Conservation (phyloP, 2,329 filamentous ascomycete genomes). For the Chaetoscypha palmicola region DNA sequence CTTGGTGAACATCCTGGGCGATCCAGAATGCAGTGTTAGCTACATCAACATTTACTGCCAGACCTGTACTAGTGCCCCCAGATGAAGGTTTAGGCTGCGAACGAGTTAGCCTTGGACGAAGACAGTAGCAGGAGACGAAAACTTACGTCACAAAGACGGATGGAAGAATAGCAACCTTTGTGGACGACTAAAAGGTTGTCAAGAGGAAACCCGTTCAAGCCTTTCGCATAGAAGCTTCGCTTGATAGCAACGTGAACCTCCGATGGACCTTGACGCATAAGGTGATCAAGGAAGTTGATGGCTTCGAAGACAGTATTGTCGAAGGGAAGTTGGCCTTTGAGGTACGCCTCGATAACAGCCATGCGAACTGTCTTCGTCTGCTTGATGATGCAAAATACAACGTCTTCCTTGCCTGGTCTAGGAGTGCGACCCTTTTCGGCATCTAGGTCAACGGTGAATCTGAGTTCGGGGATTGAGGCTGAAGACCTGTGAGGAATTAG, state of each 20-base stretch:
- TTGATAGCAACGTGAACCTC: constrained; percentile 64
- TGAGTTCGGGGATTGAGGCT: constrained; percentile 42
- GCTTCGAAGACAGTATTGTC: constrained; percentile 66
- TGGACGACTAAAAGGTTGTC: constrained; percentile 65
- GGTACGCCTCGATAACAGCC: constrained; percentile 56
- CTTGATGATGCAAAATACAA: constrained; percentile 55
- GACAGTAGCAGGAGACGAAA: too few relatives aligned
- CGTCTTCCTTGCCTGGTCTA: constrained; percentile 31
- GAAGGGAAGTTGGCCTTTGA: constrained; percentile 52
- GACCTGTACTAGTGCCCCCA: constrained; percentile 40
- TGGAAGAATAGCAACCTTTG: constrained; percentile 84
- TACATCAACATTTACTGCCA: constrained; percentile 84
- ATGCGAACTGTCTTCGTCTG: constrained; percentile 65
- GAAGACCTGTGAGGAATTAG: constrained; percentile 24
- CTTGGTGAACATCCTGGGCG: constrained; percentile 31
- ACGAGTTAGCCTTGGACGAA: too few relatives aligned
- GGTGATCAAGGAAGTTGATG: constrained; percentile 86
- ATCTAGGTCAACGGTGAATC: constrained; percentile 66
- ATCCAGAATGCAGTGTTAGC: constrained; percentile 88
- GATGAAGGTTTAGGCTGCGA: constrained; percentile 16
- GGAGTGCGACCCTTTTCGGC: constrained; percentile 41
- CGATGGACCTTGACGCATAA: constrained; percentile 73
- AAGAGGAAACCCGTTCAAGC: constrained; percentile 38
- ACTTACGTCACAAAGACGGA: constrained; percentile 69
- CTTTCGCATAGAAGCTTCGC: constrained; percentile 65